phyloP scores from a whole-genome alignment of 129 eudicot genomes.

The Daucus carota region DNA sequence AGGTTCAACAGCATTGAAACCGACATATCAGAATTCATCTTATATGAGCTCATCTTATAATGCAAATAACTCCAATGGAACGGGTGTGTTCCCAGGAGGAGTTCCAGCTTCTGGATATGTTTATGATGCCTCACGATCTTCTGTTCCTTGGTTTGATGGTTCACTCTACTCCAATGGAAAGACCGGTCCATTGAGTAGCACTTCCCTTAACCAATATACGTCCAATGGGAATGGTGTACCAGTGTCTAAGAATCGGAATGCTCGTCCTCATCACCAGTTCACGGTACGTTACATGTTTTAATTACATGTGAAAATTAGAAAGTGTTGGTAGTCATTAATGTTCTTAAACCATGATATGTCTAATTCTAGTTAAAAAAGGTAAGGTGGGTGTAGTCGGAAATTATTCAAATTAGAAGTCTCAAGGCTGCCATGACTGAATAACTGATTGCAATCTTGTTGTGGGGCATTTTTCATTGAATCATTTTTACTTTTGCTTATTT shows the following conservation, averaged over 20 bases:
- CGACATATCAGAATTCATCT: slow-evolving; percentile 41
- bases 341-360: background rate
- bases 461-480: too few species aligned
- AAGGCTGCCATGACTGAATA: background rate
- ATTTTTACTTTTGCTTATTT: too few species aligned
- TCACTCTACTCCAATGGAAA: slow-evolving; percentile 38
- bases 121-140: slow-evolving; percentile 54
- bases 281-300: slow-evolving; percentile 31
- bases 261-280: slow-evolving; percentile 37
- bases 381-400: background rate
- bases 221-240: slow-evolving; percentile 24
- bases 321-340: background rate
- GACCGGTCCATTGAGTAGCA: slow-evolving; percentile 25
- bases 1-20: slow-evolving; percentile 29
- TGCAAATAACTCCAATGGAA: slow-evolving; percentile 37
- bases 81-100: slow-evolving; percentile 36
- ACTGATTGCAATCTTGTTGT: too few species aligned
- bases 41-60: slow-evolving; percentile 9
- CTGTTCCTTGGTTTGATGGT: slow-evolving; percentile 52
- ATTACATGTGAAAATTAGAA: background rate
- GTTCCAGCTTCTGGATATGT: slow-evolving; percentile 34
- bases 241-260: slow-evolving; percentile 46
- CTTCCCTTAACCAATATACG: slow-evolving; percentile 19
- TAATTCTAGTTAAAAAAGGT: background rate
- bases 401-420: background rate